Evolutionary conservation across 176 grass and related monocot genomes (phyloP).

Genomic region (Paspalum notatum): DNA sequence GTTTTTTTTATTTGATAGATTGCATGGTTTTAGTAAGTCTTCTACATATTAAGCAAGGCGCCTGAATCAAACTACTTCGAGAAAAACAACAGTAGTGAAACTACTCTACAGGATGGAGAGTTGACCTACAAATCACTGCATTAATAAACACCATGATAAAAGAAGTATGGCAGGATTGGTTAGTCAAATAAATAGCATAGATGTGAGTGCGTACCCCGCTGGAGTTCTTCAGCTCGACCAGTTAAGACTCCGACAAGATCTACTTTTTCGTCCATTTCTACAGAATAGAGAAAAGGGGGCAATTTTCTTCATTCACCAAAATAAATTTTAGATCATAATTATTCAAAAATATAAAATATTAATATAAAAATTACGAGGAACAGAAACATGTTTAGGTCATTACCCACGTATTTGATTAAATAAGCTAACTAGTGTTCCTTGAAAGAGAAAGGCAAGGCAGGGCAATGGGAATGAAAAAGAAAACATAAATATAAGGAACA

Average conservation of each 20-base stretch:
- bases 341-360: background rate
- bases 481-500: background rate
- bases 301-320: conserved; percentile 27
- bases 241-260: conserved; percentile 53
- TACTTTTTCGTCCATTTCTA: conserved; percentile 65
- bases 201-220: conserved; percentile 58
- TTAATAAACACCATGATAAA: background rate
- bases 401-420: background rate
- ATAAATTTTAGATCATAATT: conserved; percentile 23
- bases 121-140: conserved; percentile 23
- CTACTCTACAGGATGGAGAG: conserved; percentile 15
- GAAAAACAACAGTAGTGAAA: conserved; percentile 2
- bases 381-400: background rate
- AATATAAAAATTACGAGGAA: background rate
- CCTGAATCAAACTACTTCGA: conserved; percentile 26
- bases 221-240: conserved; percentile 70
- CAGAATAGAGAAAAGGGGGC: conserved; percentile 17
- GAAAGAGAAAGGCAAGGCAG: background rate
- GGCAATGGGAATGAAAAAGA: background rate
- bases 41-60: background rate
- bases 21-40: conserved; percentile 14
- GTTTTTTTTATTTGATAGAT: background rate
- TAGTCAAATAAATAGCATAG: background rate
- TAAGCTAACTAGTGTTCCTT: background rate
- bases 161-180: conserved; percentile 7